phyloP scores from a whole-genome alignment of 2,329 filamentous ascomycete genomes.

The Westerdykella ornata region DNA sequence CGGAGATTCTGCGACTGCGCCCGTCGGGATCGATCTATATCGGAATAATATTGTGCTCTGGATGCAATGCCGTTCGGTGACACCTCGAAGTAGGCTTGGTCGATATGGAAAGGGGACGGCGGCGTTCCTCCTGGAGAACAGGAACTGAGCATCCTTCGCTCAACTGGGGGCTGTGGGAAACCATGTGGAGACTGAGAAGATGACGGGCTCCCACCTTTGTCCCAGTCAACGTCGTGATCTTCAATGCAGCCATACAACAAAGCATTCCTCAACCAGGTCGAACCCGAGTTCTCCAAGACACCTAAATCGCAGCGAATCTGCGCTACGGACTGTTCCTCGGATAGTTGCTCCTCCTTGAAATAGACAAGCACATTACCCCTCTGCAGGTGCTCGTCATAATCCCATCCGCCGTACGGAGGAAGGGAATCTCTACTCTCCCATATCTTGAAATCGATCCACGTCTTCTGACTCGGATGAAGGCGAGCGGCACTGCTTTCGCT shows the following conservation, averaged over 20 bases:
- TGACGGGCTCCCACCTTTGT: constrained; percentile 17
- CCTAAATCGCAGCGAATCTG: constrained; percentile 32
- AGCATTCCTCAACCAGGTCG: constrained; percentile 34
- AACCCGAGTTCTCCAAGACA: constrained; percentile 32
- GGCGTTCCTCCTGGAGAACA: constrained; percentile 21
- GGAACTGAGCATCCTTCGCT: constrained; percentile 22
- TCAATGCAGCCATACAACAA: constrained; percentile 34
- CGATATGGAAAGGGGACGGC: constrained; percentile 27
- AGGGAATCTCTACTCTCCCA: constrained; percentile 30
- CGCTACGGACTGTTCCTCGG: constrained; percentile 31
- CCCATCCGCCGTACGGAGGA: constrained; percentile 34
- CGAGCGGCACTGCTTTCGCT: constrained; percentile 21
- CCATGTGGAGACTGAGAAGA: constrained; percentile 12
- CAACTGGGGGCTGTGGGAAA: constrained; percentile 9
- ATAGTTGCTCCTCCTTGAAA: constrained; percentile 36
- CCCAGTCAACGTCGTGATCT: constrained; percentile 29
- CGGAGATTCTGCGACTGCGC: constrained; percentile 4
- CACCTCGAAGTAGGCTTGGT: constrained; percentile 19
- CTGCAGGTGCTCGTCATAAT: constrained; percentile 36
- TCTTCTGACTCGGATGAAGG: constrained; percentile 17
- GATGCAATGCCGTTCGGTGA: constrained; percentile 11
- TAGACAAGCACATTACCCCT: constrained; percentile 34
- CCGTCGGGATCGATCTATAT: constrained; percentile 4
- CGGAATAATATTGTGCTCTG: constrained; percentile 12
- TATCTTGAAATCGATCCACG: constrained; percentile 34